phyloP scores from a whole-genome alignment of 768 basidiomycete species.

The Boletus insuetus region DNA sequence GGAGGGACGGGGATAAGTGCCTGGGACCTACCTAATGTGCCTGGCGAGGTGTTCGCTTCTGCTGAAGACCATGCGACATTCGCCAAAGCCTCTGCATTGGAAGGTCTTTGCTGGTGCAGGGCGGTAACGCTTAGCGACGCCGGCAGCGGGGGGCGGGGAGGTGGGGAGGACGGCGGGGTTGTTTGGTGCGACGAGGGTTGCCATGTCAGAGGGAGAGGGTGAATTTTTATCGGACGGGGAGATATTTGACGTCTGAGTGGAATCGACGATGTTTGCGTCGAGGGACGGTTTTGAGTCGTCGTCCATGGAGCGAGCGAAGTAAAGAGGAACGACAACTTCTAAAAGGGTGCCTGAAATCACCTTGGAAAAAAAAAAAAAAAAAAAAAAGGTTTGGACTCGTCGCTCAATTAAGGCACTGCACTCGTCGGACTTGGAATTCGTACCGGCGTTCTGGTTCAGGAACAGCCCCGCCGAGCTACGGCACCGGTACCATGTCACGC shows the following conservation, averaged over 20 bases:
- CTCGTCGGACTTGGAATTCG: conserved; percentile 30
- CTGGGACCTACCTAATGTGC: conserved; percentile 78
- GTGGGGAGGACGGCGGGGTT: conserved; percentile 22
- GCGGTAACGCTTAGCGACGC: conserved; percentile 63
- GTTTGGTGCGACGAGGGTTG: conserved; percentile 32
- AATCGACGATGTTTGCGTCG: conserved; percentile 20
- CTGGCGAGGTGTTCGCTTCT: conserved; percentile 94
- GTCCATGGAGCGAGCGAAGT: conserved; percentile 30
- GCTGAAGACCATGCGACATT: conserved; percentile 95
- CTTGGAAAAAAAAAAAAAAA: background rate
- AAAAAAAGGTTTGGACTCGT: conserved; percentile 12
- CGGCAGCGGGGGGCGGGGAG: conserved; percentile 9
- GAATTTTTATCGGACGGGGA: conserved; percentile 3
- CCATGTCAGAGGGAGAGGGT: conserved; percentile 25
- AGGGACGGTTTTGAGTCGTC: conserved; percentile 35
- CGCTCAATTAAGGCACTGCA: conserved; percentile 37
- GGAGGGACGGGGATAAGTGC: conserved; percentile 16
- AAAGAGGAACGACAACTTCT: conserved; percentile 35
- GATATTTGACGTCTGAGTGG: background rate
- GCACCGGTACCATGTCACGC: conserved; percentile 31
- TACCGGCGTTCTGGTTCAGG: conserved; percentile 29
- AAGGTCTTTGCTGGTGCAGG: conserved; percentile 91
- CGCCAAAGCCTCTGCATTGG: conserved; percentile 91
- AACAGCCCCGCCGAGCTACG: conserved; percentile 35
- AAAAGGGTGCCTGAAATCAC: conserved; percentile 35